Base-by-base conservation (phyloP, 768 basidiomycete species). In the Lactarius hengduanensis region DNA sequence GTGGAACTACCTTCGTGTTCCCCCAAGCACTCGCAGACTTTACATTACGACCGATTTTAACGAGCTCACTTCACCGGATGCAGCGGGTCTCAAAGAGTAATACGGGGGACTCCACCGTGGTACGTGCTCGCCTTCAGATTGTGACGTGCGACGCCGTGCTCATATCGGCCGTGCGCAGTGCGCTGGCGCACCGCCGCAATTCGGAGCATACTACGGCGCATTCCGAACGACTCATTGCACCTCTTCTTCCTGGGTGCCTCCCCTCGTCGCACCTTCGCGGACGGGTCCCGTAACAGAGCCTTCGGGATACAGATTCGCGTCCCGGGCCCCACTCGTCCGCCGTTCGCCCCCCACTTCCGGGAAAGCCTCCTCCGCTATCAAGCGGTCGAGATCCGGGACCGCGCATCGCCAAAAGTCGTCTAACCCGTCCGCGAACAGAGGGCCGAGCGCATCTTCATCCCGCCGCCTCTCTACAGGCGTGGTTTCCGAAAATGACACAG, bases 241-340 rank as follows among this genome's bases (percentile, higher is more conserved):
- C 16, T 30, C 56, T 41, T 67, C 66, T 41, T 67, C 66, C 15
- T 63, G 66, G 66, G 11, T 40, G 15, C 57, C 66, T 2, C 66
- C 66, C 9, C 38, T 62, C 16, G 61, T 67, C 34, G 61, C 50
- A 3, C 66, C 66, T 40, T 26, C 47, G 28, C n/a, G 3, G 26
- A 16, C 66, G 9, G 28, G 9, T 57, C 32, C 58, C 11, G 54
- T 60, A 15, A 16, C 47, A 11, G 32, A 67, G 57, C 62, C 66
- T 10, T 56, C 66, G 22, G 34, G 41, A 26, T 67, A 67, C 36
- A 55, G 26, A 36, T 67, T 67, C 30, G 66, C 66, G 22, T 59
- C 66, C 2, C 54, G 62, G 13, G 66, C 66, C 26, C 66, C 66
- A 22, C 53, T 63, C 28, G 58, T 63, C 3, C 61, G 62, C 15